Evolutionary conservation across 371 early-diverging fungal genomes (phyloP).

Genomic region (Dinochytrium kinnereticum): DNA sequence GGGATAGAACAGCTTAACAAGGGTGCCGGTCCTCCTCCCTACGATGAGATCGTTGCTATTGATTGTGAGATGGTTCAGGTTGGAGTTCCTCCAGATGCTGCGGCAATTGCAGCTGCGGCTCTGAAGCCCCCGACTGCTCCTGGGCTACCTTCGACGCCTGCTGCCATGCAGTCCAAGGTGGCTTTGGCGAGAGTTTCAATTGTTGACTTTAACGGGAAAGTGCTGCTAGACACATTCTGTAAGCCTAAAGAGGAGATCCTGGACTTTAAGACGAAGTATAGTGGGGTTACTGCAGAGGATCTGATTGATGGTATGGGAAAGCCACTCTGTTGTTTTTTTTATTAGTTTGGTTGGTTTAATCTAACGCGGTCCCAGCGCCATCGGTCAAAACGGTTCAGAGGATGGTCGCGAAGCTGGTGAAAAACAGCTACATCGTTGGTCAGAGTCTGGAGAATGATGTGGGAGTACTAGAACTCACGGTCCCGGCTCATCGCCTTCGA

Average conservation of each 20-base stretch:
- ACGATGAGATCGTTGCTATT: conserved; percentile 67
- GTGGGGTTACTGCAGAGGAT: conserved; percentile 78
- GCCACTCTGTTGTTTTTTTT: no score
- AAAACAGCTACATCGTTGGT: conserved; percentile 77
- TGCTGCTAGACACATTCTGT: conserved; percentile 83
- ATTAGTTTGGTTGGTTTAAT: not conserved
- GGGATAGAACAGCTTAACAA: not conserved
- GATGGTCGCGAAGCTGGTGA: conserved; percentile 72
- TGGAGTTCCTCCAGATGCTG: not conserved
- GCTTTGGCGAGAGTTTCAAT: conserved; percentile 86
- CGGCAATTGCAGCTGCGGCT: not conserved
- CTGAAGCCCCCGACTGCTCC: not conserved
- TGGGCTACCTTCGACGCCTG: not conserved
- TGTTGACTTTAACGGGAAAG: conserved; percentile 88
- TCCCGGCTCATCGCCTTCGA: conserved; percentile 20
- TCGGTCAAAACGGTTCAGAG: conserved; percentile 72
- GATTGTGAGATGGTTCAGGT: conserved; percentile 96
- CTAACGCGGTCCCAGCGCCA: conserved; percentile 47
- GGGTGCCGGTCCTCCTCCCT: not conserved
- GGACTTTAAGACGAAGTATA: conserved; percentile 86
- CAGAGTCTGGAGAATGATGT: conserved; percentile 88
- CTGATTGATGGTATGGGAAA: conserved; percentile 59
- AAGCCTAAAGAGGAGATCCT: conserved; percentile 78
- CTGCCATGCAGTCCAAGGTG: conserved; percentile 46
- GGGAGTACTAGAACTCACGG: conserved; percentile 32